Conservation (phyloP, 2,329 filamentous ascomycete species). For the Penicillium sp. region DNA sequence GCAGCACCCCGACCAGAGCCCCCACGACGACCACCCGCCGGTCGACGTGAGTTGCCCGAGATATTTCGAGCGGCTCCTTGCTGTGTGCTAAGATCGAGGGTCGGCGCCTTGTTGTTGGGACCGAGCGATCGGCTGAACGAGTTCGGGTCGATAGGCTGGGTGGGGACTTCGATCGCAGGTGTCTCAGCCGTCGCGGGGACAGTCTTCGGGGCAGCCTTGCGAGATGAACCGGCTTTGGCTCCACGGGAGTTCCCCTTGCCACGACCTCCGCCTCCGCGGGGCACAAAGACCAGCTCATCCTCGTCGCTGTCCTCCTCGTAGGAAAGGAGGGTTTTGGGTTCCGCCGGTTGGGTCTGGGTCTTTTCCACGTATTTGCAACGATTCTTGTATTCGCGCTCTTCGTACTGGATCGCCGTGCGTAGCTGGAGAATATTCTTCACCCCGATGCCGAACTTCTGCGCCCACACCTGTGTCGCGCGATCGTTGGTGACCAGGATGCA, state of each 20-base stretch:
- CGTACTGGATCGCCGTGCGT: constrained; percentile 52
- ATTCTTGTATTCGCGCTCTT: constrained; percentile 51
- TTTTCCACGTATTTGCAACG: constrained; percentile 52
- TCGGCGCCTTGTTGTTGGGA: constrained; percentile 35
- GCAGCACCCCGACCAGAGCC: constrained; percentile 37
- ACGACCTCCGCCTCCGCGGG: constrained; percentile 40
- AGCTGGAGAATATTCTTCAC: constrained; percentile 55
- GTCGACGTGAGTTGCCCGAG: constrained; percentile 38
- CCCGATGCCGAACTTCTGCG: constrained; percentile 52
- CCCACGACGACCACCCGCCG: constrained; percentile 37
- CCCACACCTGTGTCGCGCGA: constrained; percentile 47
- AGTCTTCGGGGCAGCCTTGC: constrained; percentile 35
- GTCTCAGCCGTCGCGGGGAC: constrained; percentile 1
- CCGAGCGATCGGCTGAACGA: constrained; percentile 50
- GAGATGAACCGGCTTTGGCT: constrained; percentile 31
- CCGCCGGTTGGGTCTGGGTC: constrained; percentile 36
- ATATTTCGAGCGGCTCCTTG: constrained; percentile 40
- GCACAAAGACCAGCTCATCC: constrained; percentile 53
- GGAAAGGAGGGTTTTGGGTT: constrained; percentile 50
- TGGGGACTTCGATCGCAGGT: constrained; percentile 47
- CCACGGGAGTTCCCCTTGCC: constrained; percentile 37
- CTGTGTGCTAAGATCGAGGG: constrained; percentile 39
- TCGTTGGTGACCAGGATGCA: constrained; percentile 52
- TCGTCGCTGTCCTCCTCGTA: constrained; percentile 55
- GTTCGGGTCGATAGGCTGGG: constrained; percentile 53